Evolutionary conservation across 2,329 filamentous ascomycete genomes (phyloP).

Genomic region (Zymoseptoria pseudotritici): DNA sequence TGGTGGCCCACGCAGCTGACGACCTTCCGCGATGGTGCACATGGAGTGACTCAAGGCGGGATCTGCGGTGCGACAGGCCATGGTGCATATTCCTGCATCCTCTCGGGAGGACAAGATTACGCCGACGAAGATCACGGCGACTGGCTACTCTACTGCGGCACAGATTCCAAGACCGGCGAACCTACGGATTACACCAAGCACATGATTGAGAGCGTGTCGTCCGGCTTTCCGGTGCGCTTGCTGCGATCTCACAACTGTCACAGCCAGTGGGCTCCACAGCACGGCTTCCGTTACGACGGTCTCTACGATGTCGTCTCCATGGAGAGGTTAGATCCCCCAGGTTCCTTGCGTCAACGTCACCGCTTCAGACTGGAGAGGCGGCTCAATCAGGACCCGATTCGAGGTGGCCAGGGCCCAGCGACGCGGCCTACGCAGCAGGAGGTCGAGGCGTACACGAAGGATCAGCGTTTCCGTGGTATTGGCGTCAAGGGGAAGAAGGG

Average conservation of each 20-base stretch:
- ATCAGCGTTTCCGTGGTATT: slow-evolving; percentile 15
- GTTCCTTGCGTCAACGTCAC: slow-evolving; percentile 36
- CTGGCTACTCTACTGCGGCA: slow-evolving; percentile 47
- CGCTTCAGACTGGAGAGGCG: slow-evolving; percentile 42
- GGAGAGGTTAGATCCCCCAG: slow-evolving; percentile 33
- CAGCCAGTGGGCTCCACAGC: slow-evolving; percentile 38
- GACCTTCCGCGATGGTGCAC: slow-evolving; percentile 47
- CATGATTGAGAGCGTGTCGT: slow-evolving; percentile 36
- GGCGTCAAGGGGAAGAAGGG: slow-evolving; percentile 3
- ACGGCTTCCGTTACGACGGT: slow-evolving; percentile 52
- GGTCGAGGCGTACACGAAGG: slow-evolving; percentile 17
- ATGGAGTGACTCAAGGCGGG: slow-evolving; percentile 43
- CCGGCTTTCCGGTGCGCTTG: slow-evolving; percentile 41
- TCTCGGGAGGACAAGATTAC: slow-evolving; percentile 35
- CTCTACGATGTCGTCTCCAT: slow-evolving; percentile 43
- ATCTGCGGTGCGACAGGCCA: slow-evolving; percentile 42
- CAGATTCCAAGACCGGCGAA: slow-evolving; percentile 30
- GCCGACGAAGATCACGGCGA: slow-evolving; percentile 35
- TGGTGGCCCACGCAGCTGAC: slow-evolving; percentile 51
- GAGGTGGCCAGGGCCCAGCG: slow-evolving; percentile 34
- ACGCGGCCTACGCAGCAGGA: slow-evolving; percentile 39
- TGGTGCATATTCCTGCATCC: slow-evolving; percentile 50
- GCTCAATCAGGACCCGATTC: slow-evolving; percentile 41
- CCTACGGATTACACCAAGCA: slow-evolving; percentile 35
- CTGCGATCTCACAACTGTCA: slow-evolving; percentile 39